phyloP scores from a whole-genome alignment of 495 filamentous ascomycete species.

The Penicillium desertorum region DNA sequence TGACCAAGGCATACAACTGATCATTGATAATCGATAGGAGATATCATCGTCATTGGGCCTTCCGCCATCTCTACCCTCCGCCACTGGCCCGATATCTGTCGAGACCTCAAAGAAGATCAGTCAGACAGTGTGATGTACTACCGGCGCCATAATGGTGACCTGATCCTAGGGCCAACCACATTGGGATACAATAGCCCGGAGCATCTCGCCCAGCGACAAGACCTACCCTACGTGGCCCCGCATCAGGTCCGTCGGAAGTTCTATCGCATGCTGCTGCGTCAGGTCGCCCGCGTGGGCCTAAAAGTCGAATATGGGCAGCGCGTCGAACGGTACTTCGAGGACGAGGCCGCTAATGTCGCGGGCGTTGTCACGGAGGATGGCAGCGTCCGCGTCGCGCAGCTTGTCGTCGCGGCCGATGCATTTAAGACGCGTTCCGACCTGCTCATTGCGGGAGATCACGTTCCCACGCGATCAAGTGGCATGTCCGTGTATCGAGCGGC shows the following conservation, averaged over 20 bases:
- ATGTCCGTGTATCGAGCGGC: conserved; percentile 22
- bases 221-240: conserved; percentile 24
- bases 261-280: conserved; percentile 54
- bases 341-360: conserved; percentile 36
- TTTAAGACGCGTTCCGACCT: conserved; percentile 50
- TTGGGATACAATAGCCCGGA: conserved; percentile 32
- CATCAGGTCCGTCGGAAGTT: conserved; percentile 51
- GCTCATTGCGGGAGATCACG: conserved; percentile 33
- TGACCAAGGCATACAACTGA: not conserved
- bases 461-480: conserved; percentile 16
- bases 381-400: conserved; percentile 46
- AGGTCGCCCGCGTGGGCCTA: conserved; percentile 51
- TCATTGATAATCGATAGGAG: conserved; percentile 1
- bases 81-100: conserved; percentile 1
- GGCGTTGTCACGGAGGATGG: conserved; percentile 48
- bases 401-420: conserved; percentile 58
- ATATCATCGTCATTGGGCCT: not conserved
- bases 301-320: conserved; percentile 49
- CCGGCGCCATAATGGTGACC: too few species aligned
- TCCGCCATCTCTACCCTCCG: not conserved
- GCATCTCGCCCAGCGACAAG: conserved; percentile 36
- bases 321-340: conserved; percentile 52
- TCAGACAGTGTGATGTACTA: too few species aligned
- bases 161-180: too few species aligned
- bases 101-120: conserved; percentile 1